phyloP scores from a whole-genome alignment of 805 yeast genomes.

The Dipodascus geniculatus region DNA sequence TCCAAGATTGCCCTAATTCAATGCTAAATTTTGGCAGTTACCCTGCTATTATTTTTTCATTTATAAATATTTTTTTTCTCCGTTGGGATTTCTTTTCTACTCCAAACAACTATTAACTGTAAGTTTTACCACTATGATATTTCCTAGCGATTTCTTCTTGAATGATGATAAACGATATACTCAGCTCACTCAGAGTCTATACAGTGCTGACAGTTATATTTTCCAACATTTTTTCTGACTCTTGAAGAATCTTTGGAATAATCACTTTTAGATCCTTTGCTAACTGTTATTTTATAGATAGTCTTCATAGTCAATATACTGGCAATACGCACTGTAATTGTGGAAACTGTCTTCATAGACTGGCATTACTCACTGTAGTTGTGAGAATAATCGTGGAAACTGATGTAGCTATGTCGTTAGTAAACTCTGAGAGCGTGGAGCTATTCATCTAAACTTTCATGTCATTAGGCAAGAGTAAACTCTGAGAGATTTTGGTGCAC shows the following conservation, averaged over 20 bases:
- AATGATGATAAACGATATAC: slow-evolving; percentile 17
- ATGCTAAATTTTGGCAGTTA: neutral
- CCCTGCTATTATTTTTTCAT: neutral
- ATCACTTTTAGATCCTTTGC: neutral
- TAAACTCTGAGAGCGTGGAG: too few relatives aligned
- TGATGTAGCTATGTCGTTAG: too few relatives aligned
- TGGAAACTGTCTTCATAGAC: too few relatives aligned
- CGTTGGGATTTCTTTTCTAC: neutral
- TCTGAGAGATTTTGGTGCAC: neutral
- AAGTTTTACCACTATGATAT: neutral
- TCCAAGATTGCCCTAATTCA: slow-evolving; percentile 3
- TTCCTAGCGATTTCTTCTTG: slow-evolving; percentile 1
- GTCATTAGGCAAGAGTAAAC: neutral
- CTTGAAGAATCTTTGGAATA: neutral
- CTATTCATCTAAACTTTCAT: too few relatives aligned
- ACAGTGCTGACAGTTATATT: slow-evolving; percentile 15
- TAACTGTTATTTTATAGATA: neutral
- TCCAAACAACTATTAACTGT: too few relatives aligned
- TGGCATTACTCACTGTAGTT: too few relatives aligned
- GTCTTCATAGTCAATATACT: too few relatives aligned
- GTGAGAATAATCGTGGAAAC: too few relatives aligned
- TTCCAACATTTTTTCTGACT: slow-evolving; percentile 9
- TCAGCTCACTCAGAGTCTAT: slow-evolving; percentile 21
- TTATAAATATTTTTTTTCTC: neutral
- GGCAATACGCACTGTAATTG: too few relatives aligned